These are phyloP conservation scores for Luffa acutangula DNA, from an alignment of 306 rosid species.

Conservation along the genomic window DNA sequence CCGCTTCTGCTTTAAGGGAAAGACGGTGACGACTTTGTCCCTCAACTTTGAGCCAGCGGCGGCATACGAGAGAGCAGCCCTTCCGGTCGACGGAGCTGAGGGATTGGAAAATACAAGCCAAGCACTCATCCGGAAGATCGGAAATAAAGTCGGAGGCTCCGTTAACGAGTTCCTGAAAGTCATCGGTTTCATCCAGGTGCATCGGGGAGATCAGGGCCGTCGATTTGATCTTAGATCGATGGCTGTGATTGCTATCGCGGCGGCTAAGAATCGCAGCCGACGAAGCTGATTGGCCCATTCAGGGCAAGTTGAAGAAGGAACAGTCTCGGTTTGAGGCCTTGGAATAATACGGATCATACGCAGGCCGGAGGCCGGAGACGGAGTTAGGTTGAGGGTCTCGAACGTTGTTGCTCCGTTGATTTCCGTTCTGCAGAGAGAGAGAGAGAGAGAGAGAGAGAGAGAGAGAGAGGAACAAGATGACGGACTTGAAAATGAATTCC, in stretches of 20 bases:
- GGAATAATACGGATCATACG: constrained; percentile 5
- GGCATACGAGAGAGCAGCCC: constrained; percentile 77
- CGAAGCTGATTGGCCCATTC: constrained; percentile 95
- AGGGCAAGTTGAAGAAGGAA: constrained; percentile 15
- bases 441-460: not conserved
- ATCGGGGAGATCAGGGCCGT: constrained; percentile 48
- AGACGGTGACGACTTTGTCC: constrained; percentile 93
- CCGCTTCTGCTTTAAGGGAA: constrained; percentile 61
- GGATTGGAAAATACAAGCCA: constrained; percentile 71
- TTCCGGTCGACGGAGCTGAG: constrained; percentile 72
- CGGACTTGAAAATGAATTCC: constrained; percentile 49
- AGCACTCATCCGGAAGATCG: constrained; percentile 79
- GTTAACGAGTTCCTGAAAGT: not conserved
- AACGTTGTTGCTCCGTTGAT: not conserved
- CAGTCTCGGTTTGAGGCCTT: constrained; percentile 8
- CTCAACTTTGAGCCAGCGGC: constrained; percentile 75
- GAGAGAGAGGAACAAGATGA: not conserved
- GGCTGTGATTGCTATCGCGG: constrained; percentile 32
- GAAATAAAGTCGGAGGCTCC: constrained; percentile 45
- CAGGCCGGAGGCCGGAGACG: not conserved
- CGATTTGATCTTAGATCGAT: constrained; percentile 41
- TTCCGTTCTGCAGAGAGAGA: not conserved
- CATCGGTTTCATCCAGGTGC: constrained; percentile 11
- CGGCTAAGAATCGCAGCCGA: constrained; percentile 37
- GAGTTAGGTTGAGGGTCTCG: not conserved